A percentile compares a stretch with the other conserved stretches of the same genome.
Evolutionary conservation across 2,329 filamentous ascomycete species (phyloP).

Genomic region (Esteya vermicola): DNA sequence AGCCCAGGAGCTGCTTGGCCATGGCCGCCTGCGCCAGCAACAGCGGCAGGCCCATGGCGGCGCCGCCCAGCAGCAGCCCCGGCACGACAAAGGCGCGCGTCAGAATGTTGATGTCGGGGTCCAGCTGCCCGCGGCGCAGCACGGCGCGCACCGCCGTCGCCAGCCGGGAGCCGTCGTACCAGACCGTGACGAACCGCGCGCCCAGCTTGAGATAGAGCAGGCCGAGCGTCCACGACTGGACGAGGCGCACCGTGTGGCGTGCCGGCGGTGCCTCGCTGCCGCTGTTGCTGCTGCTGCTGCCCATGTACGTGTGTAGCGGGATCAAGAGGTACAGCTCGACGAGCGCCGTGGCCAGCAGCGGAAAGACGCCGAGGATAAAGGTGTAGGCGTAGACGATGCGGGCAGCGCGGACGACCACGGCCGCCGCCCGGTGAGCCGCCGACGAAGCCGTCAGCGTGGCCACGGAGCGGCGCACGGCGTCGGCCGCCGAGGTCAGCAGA

Average conservation of each 20-base stretch:
- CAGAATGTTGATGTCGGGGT: slow-evolving; percentile 64
- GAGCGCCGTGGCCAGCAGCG: slow-evolving; percentile 62
- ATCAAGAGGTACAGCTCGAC: slow-evolving; percentile 83
- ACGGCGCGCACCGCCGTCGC: slow-evolving; percentile 63
- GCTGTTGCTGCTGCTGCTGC: slow-evolving; percentile 17
- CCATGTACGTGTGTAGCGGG: slow-evolving; percentile 69
- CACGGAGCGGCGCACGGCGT: slow-evolving; percentile 15
- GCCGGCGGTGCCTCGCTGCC: slow-evolving; percentile 17
- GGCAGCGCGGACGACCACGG: slow-evolving; percentile 17
- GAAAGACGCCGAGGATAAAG: slow-evolving; percentile 64
- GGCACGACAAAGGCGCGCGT: slow-evolving; percentile 83
- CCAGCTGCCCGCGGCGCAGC: slow-evolving; percentile 58
- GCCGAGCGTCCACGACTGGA: slow-evolving; percentile 90
- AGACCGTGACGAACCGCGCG: slow-evolving; percentile 51
- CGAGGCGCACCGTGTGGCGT: slow-evolving; percentile 64
- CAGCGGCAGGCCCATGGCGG: slow-evolving; percentile 53
- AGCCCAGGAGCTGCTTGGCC: too few relatives aligned
- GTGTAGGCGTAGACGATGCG: slow-evolving; percentile 60
- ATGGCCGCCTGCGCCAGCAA: slow-evolving; percentile 28
- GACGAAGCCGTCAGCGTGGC: slow-evolving; percentile 14
- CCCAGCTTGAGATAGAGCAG: slow-evolving; percentile 79
- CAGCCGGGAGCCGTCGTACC: slow-evolving; percentile 54
- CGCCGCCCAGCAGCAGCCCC: slow-evolving; percentile 41
- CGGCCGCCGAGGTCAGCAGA: slow-evolving; percentile 19
- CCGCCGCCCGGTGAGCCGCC: slow-evolving; percentile 16